Base-by-base conservation (phyloP, 1,284 basidiomycete genomes). In the Mycosarcoma maydis region DNA sequence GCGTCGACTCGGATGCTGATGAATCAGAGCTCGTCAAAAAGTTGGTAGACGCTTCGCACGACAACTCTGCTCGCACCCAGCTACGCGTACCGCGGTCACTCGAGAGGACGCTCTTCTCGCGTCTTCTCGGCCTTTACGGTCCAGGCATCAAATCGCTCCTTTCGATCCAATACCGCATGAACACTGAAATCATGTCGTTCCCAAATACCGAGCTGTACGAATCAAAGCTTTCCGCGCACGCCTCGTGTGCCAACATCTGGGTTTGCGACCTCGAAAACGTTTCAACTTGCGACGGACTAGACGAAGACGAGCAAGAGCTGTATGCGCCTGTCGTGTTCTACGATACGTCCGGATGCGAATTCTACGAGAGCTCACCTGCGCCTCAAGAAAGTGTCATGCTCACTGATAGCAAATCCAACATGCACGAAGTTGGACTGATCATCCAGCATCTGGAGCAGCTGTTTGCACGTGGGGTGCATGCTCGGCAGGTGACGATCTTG, bases 71-170 rank as follows among this genome's bases (percentile, higher is more conserved):
- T 4, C 30, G 46, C 4, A 51, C 45, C 1, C 54, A 39, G 6
- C 83, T 92, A 6, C 83, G 84, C 16, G 89, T 90, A 3, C 90
- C 92, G 2, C 85, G 86, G 14, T 88, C 92, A 0, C 84, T 98
- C 17, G 91, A 94, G 78, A 90, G 87, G 1, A 98, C 95, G 0
- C 85, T 98, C 23, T 98, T 98, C 76, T 92, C 94, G 62, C 87
- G 95, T 6, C 84, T 97, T 3, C 91, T 98, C 80, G 86, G 85
- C 43, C 89, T 95, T 85, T 94, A 94, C 72, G 94, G 94, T 0
- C 82, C 87, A 0, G 85, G 86, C 2, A 89, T 95, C 82, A 96
- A 96, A 79, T 86, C 89, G 8, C 89, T 98, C 86, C 87, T 98
- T 19, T 87, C 89, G 29, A 68, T 80, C 16, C 83, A 83, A 39